Percentiles rank a stretch among this genome's conserved stretches.
These are phyloP conservation scores for Ascochyta rabiei DNA, from an alignment of 2,329 filamentous ascomycete genomes.

Conservation along the genomic window DNA sequence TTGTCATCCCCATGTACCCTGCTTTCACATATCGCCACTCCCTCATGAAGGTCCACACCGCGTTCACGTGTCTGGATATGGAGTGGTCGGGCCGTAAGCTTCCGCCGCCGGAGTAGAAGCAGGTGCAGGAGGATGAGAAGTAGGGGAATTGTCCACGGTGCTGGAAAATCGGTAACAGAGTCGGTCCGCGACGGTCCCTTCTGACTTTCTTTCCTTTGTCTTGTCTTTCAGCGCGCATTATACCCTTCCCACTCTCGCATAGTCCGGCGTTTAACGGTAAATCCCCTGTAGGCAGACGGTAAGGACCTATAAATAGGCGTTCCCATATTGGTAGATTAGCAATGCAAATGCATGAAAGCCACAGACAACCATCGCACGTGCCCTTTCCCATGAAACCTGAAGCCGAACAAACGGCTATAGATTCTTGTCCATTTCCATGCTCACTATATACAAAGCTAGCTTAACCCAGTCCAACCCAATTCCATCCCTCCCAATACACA, in stretches of 20 bases:
- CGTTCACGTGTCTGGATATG: conserved; percentile 22
- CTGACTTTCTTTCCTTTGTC: not conserved
- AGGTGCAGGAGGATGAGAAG: not conserved
- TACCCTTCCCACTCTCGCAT: not conserved
- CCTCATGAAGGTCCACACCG: conserved; percentile 23
- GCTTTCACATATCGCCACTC: conserved; percentile 29
- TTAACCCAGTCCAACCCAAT: not conserved
- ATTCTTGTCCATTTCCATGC: not conserved
- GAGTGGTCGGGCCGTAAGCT: conserved; percentile 25
- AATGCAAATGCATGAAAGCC: not conserved
- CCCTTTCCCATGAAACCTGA: too few relatives aligned
- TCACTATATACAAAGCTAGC: conserved; percentile 11
- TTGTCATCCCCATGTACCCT: conserved; percentile 24
- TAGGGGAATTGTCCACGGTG: not conserved
- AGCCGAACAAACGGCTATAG: not conserved
- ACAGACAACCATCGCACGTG: too few relatives aligned
- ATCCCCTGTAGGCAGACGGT: not conserved
- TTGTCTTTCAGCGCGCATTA: not conserved
- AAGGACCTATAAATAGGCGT: too few relatives aligned
- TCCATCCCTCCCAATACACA: not conserved
- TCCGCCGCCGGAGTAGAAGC: not conserved
- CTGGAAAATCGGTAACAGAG: not conserved
- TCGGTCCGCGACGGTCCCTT: not conserved
- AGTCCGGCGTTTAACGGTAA: not conserved
- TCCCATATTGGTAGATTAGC: not conserved